Evolutionary conservation across 441 rosid genomes (phyloP).

Genomic region (Populus hybrid): DNA sequence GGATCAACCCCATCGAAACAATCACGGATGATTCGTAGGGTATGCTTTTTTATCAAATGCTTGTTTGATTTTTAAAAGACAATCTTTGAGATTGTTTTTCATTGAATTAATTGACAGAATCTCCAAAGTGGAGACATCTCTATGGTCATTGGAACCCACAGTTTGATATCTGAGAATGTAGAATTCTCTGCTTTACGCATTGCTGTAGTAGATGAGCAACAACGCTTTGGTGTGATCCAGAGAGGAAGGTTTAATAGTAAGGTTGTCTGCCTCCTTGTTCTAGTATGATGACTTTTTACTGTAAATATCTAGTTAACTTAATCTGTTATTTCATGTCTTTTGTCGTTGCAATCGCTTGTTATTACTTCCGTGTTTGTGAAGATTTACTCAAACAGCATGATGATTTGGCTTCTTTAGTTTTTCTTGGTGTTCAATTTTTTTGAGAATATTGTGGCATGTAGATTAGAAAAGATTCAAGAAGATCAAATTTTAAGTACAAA

Average conservation of each 20-base stretch:
- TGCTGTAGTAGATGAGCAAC: constrained; percentile 96
- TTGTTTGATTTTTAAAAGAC: constrained; percentile 2
- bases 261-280: constrained; percentile 46
- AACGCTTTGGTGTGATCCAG: constrained; percentile 97
- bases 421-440: neutral
- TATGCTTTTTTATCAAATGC: constrained; percentile 32
- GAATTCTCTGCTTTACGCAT: constrained; percentile 85
- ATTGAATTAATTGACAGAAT: constrained; percentile 49
- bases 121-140: constrained; percentile 82
- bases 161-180: constrained; percentile 80
- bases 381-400: neutral
- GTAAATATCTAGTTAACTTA: neutral
- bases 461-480: no score
- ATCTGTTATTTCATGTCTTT: neutral
- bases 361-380: neutral
- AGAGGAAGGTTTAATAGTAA: constrained; percentile 95
- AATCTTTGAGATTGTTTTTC: constrained; percentile 21
- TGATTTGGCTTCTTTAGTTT: neutral
- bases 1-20: constrained; percentile 85
- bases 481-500: no score
- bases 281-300: neutral
- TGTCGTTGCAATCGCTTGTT: neutral
- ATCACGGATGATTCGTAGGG: constrained; percentile 87
- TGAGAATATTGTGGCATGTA: neutral
- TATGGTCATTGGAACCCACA: constrained; percentile 91